These are phyloP conservation scores for Apiospora arundinis DNA, from an alignment of 2,329 filamentous ascomycete genomes.

Conservation along the genomic window DNA sequence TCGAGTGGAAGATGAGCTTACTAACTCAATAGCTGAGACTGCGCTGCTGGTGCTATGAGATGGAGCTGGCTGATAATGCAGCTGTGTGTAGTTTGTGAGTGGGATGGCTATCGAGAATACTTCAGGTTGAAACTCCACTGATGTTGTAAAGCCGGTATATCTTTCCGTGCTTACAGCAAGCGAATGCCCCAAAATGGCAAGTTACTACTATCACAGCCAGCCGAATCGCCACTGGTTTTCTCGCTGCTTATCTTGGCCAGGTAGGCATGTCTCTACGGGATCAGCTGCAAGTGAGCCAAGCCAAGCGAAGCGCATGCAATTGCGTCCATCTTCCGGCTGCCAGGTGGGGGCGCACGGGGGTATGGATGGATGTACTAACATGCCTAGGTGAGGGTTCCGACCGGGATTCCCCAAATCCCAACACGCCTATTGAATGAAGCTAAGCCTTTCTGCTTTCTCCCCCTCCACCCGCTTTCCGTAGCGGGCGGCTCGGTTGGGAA, in stretches of 20 bases:
- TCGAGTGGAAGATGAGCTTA: not conserved
- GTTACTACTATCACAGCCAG: not conserved
- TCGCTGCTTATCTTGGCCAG: not conserved
- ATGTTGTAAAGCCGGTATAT: not conserved
- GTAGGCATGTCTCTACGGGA: constrained; percentile 2
- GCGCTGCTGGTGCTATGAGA: not conserved
- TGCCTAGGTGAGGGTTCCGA: not conserved
- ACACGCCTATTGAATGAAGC: too few species aligned
- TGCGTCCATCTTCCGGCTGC: not conserved
- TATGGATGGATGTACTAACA: not conserved
- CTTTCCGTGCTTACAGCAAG: not conserved
- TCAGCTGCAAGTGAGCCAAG: constrained; percentile 6
- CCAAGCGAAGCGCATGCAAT: not conserved
- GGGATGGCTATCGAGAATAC: not conserved
- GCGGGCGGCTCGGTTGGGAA: not conserved
- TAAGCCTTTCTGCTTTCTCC: not conserved
- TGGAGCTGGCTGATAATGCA: not conserved
- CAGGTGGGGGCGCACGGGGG: constrained; percentile 8
- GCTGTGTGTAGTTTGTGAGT: not conserved
- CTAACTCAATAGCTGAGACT: not conserved
- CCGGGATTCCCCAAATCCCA: constrained; percentile 10
- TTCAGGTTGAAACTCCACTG: not conserved
- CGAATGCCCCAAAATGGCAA: not conserved
- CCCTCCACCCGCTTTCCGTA: constrained; percentile 3
- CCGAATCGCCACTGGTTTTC: not conserved